Conservation (phyloP, 2,329 filamentous ascomycete genomes). For the Alternaria angustiovoidea region DNA sequence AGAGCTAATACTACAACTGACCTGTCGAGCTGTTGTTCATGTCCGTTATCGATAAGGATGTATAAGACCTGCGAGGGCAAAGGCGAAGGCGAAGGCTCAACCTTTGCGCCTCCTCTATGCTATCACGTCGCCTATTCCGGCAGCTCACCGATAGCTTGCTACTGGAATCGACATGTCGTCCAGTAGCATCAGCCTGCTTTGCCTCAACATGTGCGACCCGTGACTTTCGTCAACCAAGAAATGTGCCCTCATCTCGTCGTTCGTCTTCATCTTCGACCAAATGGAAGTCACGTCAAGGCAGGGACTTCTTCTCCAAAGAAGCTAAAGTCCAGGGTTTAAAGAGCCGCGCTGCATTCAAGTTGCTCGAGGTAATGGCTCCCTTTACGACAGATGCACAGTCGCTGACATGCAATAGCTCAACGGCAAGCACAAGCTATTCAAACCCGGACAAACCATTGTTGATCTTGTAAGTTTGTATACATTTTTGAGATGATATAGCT, state of each 20-base stretch:
- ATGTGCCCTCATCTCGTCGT: conserved; percentile 19
- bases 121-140: conserved; percentile 48
- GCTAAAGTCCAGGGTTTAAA: conserved; percentile 83
- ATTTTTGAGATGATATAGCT: conserved; percentile 17
- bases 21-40: neutral
- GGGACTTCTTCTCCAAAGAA: conserved; percentile 75
- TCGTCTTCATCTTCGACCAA: conserved; percentile 68
- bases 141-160: conserved; percentile 48
- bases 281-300: conserved; percentile 83
- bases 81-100: conserved; percentile 4
- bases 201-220: conserved; percentile 25
- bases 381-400: neutral
- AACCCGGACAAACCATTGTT: conserved; percentile 81
- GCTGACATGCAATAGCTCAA: conserved; percentile 70
- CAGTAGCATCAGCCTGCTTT: conserved; percentile 17
- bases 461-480: conserved; percentile 70
- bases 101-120: conserved; percentile 36
- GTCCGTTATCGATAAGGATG: conserved; percentile 18
- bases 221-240: conserved; percentile 8
- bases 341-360: conserved; percentile 91
- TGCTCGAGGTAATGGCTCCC: conserved; percentile 73
- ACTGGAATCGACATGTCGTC: conserved; percentile 21
- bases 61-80: conserved; percentile 5
- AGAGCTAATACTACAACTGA: neutral
- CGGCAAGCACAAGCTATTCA: conserved; percentile 80